A percentile compares a stretch with the other conserved stretches of the same genome.
Evolutionary conservation across 2,329 filamentous ascomycete species (phyloP).

Genomic region (Colletotrichum zoysiae): DNA sequence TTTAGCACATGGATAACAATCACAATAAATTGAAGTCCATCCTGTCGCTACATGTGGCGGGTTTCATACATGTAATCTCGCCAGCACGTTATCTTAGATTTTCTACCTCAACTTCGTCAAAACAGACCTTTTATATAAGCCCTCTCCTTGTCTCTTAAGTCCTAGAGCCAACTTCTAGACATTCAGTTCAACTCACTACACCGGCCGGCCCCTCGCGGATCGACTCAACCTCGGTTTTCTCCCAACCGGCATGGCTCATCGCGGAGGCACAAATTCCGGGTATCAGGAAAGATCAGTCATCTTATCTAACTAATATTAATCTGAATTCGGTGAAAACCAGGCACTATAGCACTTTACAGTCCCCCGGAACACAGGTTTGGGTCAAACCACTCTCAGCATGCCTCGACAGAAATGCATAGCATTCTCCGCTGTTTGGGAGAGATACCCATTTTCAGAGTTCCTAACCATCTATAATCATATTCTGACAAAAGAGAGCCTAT

Average conservation of each 20-base stretch:
- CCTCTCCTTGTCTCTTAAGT: not conserved
- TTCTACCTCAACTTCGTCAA: not conserved
- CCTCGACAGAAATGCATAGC: not conserved
- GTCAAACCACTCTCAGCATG: not conserved
- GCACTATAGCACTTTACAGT: not conserved
- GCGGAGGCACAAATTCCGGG: not conserved
- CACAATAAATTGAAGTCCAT: not conserved
- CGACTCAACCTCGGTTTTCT: not conserved
- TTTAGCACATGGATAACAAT: not conserved
- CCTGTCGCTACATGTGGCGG: not conserved
- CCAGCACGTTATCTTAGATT: not conserved
- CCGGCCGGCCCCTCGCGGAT: not conserved
- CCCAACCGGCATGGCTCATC: not conserved
- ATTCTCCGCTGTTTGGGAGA: not conserved
- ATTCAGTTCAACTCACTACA: not conserved
- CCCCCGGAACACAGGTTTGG: not conserved
- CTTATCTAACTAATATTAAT: not conserved
- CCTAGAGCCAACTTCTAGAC: not conserved
- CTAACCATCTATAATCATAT: not conserved
- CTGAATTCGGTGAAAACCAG: not conserved
- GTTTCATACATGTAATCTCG: not conserved
- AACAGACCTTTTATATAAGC: not conserved
- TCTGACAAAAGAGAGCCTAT: not conserved
- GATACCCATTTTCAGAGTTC: not conserved
- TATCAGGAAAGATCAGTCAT: not conserved